Conservation (phyloP, 139 green algal species). For the Microglena sp. region DNA sequence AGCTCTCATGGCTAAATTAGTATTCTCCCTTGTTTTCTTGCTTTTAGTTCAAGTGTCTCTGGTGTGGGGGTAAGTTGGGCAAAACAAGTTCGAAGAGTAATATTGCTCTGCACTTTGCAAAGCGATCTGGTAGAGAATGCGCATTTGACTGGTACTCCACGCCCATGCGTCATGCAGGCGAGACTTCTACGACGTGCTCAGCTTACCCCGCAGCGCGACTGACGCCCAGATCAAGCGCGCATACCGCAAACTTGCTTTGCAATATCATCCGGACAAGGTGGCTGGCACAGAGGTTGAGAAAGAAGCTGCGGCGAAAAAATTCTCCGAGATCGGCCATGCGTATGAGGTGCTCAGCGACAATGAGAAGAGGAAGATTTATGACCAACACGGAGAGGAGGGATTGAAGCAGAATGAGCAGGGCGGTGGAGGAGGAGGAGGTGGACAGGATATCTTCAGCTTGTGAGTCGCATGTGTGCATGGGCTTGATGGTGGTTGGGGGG, state of each 20-base stretch:
- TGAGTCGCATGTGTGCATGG: constrained; percentile 28
- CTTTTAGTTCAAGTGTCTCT: too few species aligned
- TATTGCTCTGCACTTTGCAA: too few species aligned
- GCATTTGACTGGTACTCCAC: too few species aligned
- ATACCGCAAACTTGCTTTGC: constrained; percentile 91
- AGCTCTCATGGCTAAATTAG: too few species aligned
- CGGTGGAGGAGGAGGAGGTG: constrained; percentile 38
- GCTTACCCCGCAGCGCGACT: constrained; percentile 60
- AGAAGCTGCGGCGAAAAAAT: constrained; percentile 78
- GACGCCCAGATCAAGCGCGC: constrained; percentile 88
- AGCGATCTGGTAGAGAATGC: too few species aligned
- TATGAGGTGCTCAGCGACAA: constrained; percentile 90
- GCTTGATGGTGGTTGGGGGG: not conserved
- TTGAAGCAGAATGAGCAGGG: constrained; percentile 78
- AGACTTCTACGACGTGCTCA: constrained; percentile 89
- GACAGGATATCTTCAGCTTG: constrained; percentile 79
- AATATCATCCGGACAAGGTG: constrained; percentile 94
- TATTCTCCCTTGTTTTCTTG: too few species aligned
- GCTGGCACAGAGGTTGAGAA: constrained; percentile 79
- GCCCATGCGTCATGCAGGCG: too few species aligned
- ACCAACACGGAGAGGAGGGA: constrained; percentile 94
- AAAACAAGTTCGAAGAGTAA: too few species aligned
- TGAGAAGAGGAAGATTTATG: constrained; percentile 92
- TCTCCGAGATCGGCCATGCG: constrained; percentile 92
- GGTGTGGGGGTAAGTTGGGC: too few species aligned